Evolutionary conservation across 306 rosid genomes (phyloP), one percentile per base, ranked within the genome.

Genomic region (Medicago truncatula): DNA sequence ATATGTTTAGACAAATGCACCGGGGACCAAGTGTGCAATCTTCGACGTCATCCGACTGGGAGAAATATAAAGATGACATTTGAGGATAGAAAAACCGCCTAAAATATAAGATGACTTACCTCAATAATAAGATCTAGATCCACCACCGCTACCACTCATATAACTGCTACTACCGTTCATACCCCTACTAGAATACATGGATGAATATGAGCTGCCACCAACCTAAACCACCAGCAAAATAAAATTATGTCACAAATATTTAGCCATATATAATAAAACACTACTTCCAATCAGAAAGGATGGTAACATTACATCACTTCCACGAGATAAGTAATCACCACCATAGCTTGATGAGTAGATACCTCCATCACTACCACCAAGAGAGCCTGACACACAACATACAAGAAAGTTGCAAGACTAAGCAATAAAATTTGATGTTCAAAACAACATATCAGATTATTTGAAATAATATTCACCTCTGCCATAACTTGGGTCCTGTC

Each of bases 91-190:
- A 6, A 34, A 34, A 34, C 38, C 38, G 4, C 38, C 7, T 34
- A 34, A 6, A 34, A 7, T 5, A 61, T 75, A 80, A 70, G 70
- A 76, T 70, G 70, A 38, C 81, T 81, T 84, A 89, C 97, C 92
- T 95, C 86, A 95, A 67, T 95, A 95, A 83, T 95, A 92, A 43
- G 97, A 90, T 53, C 97, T 84, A 75, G 97, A 90, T 73, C 96
- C 89, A 50, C 97, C 82, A 15, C 71, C 12, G 15, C 70, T 9
- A 41, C 91, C 66, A 36, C 96, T 86, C 91, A 92, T 89, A 71
- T 92, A 95, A 75, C 91, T 86, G 76, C 89, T 86, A 75, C 93
- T 86, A 78, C 97, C 92, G 20, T 95, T 84, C 59, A 80, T 78
- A 71, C 93, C 86, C 70, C 97, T 92, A 70, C 96, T 77, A 60